These are phyloP conservation scores for Claviceps cyperi DNA, from an alignment of 2,329 filamentous ascomycete species.

Conservation along the genomic window DNA sequence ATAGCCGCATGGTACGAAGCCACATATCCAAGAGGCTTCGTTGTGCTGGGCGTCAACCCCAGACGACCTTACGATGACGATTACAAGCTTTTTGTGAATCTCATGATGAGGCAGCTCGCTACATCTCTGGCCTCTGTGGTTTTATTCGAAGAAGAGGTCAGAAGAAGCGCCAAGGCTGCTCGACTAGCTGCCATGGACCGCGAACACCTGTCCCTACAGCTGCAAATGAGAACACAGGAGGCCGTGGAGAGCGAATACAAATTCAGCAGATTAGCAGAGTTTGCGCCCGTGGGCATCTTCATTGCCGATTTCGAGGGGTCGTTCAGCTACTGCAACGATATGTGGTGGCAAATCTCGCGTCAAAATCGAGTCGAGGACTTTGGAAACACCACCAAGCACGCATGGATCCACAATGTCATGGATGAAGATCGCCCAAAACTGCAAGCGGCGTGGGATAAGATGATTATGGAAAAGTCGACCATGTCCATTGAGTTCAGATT, in stretches of 20 bases:
- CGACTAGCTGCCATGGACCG: conserved; percentile 4
- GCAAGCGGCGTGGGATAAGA: conserved; percentile 40
- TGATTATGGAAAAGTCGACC: conserved; percentile 41
- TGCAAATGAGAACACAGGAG: conserved; percentile 5
- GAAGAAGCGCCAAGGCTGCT: conserved; percentile 30
- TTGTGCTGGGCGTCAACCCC: conserved; percentile 58
- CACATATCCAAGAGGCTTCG: conserved; percentile 38
- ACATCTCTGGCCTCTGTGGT: conserved; percentile 58
- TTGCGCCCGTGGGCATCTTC: conserved; percentile 71
- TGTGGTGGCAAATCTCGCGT: conserved; percentile 57
- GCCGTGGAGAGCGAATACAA: conserved; percentile 6
- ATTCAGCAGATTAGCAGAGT: conserved; percentile 72
- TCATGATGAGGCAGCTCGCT: conserved; percentile 41
- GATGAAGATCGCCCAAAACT: conserved; percentile 48
- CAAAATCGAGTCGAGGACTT: conserved; percentile 43
- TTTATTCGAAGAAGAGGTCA: conserved; percentile 55
- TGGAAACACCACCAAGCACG: conserved; percentile 26
- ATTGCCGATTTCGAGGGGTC: conserved; percentile 56
- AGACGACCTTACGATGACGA: conserved; percentile 59
- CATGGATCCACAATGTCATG: conserved; percentile 59
- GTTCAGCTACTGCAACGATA: conserved; percentile 49
- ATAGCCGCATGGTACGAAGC: conserved; percentile 5
- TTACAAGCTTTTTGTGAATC: conserved; percentile 51
- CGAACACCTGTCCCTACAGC: conserved; percentile 4
- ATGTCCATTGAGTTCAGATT: conserved; percentile 63